Evolutionary conservation across 1,284 basidiomycete genomes (phyloP).

Genomic region (Stereum hirsutum): DNA sequence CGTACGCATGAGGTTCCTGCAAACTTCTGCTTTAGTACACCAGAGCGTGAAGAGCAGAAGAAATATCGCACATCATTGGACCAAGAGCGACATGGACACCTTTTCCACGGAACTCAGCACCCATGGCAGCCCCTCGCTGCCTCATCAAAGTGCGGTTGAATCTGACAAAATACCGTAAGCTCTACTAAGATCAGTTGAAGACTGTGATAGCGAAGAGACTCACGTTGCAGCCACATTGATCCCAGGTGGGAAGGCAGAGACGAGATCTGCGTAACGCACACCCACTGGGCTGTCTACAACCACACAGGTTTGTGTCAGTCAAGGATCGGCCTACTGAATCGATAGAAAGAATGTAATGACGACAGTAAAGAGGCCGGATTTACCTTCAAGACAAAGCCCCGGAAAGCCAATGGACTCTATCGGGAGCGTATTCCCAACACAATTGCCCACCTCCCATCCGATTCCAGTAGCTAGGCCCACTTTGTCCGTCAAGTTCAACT

Average conservation of each 20-base stretch:
- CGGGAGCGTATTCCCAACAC: constrained; percentile 60
- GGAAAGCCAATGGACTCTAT: constrained; percentile 54
- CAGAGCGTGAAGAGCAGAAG: not conserved
- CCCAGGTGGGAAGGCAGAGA: constrained; percentile 66
- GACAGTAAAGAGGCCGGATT: too few relatives aligned
- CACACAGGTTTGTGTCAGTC: not conserved
- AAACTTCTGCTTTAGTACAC: constrained; percentile 3
- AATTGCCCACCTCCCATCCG: constrained; percentile 40
- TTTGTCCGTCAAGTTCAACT: constrained; percentile 43
- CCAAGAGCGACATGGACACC: constrained; percentile 58
- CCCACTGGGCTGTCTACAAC: constrained; percentile 47
- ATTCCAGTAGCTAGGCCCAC: constrained; percentile 48
- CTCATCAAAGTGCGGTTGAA: constrained; percentile 65
- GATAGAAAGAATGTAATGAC: too few relatives aligned
- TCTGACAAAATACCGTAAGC: constrained; percentile 12
- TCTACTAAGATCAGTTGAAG: not conserved
- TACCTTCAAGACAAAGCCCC: constrained; percentile 62
- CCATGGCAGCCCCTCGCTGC: constrained; percentile 54
- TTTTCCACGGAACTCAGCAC: constrained; percentile 61
- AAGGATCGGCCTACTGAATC: not conserved
- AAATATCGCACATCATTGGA: constrained; percentile 31
- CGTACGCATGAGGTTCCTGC: constrained; percentile 48
- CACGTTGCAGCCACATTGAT: constrained; percentile 66
- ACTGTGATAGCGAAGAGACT: constrained; percentile 12
- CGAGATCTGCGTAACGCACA: constrained; percentile 51